Evolutionary conservation across 2,329 filamentous ascomycete species (phyloP), one percentile per base, ranked within the genome.

Genomic region (Trichoderma gracile): DNA sequence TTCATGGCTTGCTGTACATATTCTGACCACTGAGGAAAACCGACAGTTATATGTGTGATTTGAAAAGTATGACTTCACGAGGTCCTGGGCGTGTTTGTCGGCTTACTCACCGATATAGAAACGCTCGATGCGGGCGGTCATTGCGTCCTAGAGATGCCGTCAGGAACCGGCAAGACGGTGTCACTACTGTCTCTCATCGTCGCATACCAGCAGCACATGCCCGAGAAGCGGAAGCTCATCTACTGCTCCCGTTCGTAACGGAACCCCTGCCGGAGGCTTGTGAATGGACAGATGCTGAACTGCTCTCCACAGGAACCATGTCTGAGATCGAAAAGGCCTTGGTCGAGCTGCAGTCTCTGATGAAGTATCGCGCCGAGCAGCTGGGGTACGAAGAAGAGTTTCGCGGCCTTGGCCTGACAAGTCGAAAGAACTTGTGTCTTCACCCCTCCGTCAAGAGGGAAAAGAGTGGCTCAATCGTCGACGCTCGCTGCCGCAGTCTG

Each of bases 251-350:
- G 95, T 88, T 63, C 38, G 68, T 69, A 27, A 25, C 25, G 25
- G 5, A 25, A 6, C 5, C 27, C n/a, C 54, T 12, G 9, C 17
- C 40, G 43, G 14, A 23, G 23, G 15, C 33, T 45, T 21, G 17
- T 45, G 3, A 30, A 42, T 21, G 8, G 23, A 38, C 15, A 12
- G 25, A 57, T 25, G n/a, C 54, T 60, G n/a, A 49, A 19, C 2
- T 25, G 30, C 12, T 15, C 8, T 30, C 7, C 30, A 12, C 45
- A 87, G 85, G 85, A 80, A 99, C 95, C 64, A 99, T 99, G 93
- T 99, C 95, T 43, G 95, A 99, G 80, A 99, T 99, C 73, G 95
- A 99, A 76, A 99, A 99, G 79, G 95, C 96, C 0, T 79, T 99
- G 59, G 91, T 92, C 10, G 95, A 99, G 77, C 77, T 99, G 71